A percentile compares a stretch with the other conserved stretches of the same genome.
Evolutionary conservation across 1,139 yeast genomes (phyloP).

Genomic region (Pichia sp.): DNA sequence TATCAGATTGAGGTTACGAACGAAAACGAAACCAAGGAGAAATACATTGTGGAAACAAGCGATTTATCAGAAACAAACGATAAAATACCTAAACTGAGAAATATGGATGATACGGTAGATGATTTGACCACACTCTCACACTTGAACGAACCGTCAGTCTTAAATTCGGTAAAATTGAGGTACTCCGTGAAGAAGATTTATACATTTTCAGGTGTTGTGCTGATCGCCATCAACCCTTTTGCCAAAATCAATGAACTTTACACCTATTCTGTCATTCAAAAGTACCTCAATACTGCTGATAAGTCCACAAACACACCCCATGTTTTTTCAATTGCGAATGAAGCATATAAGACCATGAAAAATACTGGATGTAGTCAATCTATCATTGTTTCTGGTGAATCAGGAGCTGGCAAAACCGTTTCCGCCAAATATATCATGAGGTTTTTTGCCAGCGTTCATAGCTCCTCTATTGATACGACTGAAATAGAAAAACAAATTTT

Average conservation of each 20-base stretch:
- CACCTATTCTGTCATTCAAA: slow-evolving; percentile 82
- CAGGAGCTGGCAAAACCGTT: slow-evolving; percentile 98
- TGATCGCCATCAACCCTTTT: slow-evolving; percentile 94
- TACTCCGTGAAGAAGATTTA: slow-evolving; percentile 83
- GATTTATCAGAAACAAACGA: slow-evolving; percentile 36
- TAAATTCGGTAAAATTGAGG: slow-evolving; percentile 86
- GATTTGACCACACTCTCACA: slow-evolving; percentile 89
- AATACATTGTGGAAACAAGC: slow-evolving; percentile 46
- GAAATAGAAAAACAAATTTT: slow-evolving; percentile 89
- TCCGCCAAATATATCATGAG: slow-evolving; percentile 97
- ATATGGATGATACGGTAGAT: slow-evolving; percentile 94
- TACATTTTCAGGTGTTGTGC: slow-evolving; percentile 94
- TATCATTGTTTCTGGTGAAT: slow-evolving; percentile 94
- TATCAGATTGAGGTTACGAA: slow-evolving; percentile 52
- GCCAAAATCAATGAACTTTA: slow-evolving; percentile 84
- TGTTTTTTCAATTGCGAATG: slow-evolving; percentile 95
- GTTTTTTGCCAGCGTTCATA: slow-evolving; percentile 89
- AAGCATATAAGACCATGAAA: slow-evolving; percentile 90
- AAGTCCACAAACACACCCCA: slow-evolving; percentile 95
- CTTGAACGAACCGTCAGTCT: slow-evolving; percentile 91
- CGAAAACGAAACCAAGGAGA: slow-evolving; percentile 45
- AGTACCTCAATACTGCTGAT: slow-evolving; percentile 76
- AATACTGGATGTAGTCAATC: slow-evolving; percentile 80
- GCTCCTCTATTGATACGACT: slow-evolving; percentile 49
- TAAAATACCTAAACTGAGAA: slow-evolving; percentile 71